These are phyloP conservation scores for Talaromyces sp. DNA, from an alignment of 2,329 filamentous ascomycete species.

Conservation along the genomic window DNA sequence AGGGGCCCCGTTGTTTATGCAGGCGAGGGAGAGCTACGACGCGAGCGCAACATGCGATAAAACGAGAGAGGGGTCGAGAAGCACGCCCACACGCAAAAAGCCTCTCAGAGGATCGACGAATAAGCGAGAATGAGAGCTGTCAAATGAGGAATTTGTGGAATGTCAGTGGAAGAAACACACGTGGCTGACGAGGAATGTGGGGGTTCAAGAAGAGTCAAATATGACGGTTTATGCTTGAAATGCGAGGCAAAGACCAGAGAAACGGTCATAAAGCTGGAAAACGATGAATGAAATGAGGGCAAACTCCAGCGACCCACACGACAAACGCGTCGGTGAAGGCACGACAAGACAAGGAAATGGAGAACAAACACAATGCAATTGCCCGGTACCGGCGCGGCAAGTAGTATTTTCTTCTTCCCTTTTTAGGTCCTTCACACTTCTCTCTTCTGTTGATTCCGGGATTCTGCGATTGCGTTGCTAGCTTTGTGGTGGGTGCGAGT, in stretches of 20 bases:
- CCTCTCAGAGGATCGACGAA: constrained; percentile 8
- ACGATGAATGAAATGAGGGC: constrained; percentile 5
- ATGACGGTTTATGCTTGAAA: constrained; percentile 4
- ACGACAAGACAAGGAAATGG: background rate
- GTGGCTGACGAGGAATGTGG: constrained; percentile 13
- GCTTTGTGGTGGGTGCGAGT: background rate
- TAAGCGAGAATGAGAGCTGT: background rate
- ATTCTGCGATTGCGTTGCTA: background rate
- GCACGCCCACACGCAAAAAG: background rate
- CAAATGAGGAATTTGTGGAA: constrained; percentile 4
- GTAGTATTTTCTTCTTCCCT: background rate
- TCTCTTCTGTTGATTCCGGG: background rate
- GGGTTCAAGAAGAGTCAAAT: background rate
- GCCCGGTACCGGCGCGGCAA: constrained; percentile 2
- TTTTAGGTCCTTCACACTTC: background rate
- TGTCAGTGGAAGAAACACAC: constrained; percentile 11
- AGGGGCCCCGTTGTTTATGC: background rate
- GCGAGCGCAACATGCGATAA: background rate
- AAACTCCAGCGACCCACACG: constrained; percentile 11
- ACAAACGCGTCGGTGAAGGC: background rate
- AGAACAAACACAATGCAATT: constrained; percentile 2
- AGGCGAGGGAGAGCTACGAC: background rate
- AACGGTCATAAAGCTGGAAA: constrained; percentile 7
- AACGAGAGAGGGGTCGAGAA: background rate
- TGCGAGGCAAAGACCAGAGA: background rate